Evolutionary conservation across 1,284 basidiomycete genomes (phyloP), one percentile per base, ranked within the genome.

Genomic region (Vanrija humicola): DNA sequence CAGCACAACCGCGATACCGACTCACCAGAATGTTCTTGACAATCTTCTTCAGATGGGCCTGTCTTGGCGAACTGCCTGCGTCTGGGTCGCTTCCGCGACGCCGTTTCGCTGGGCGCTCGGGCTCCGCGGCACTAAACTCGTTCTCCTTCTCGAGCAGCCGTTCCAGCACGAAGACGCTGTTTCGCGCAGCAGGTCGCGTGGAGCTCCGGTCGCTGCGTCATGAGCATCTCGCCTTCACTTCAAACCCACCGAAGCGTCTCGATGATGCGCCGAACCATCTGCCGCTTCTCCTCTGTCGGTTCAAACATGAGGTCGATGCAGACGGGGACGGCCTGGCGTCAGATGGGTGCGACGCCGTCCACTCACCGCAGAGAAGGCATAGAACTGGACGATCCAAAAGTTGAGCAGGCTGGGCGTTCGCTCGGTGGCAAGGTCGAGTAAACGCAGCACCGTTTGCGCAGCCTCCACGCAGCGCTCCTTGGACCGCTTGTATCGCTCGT

Each of bases 331-430:
- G 59, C 59, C 56, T 58, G 44, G 1, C 1, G 29, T 50, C 39
- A 50, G 48, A 40, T 10, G 1, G 5, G 15, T 8, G 15, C 6
- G 7, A 8, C 21, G 21, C 21, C 21, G 21, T 23, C 21, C 4
- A 53, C 58, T 18, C 28, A 59, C 58, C 6, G 57, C 61, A 1
- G 57, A 51, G 42, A 62, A 62, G 8, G 57, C 57, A 25, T 56
- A 62, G 45, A 62, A 62, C 9, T 56, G 52, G 12, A 59, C 47
- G 9, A 56, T 48, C 61, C 61, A 62, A 25, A 59, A 56, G 15
- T 19, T 48, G 9, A 62, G 47, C 43, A 62, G 42, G 21, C 48
- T 47, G 0, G 61, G 57, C 6, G 43, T 43, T 0, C 61, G 51
- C 6, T 19, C 34, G 26, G 46, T 51, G 10, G 57, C 61, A 1